Evolutionary conservation across 2,329 filamentous ascomycete species (phyloP).

Genomic region (Claviceps humidiphila): DNA sequence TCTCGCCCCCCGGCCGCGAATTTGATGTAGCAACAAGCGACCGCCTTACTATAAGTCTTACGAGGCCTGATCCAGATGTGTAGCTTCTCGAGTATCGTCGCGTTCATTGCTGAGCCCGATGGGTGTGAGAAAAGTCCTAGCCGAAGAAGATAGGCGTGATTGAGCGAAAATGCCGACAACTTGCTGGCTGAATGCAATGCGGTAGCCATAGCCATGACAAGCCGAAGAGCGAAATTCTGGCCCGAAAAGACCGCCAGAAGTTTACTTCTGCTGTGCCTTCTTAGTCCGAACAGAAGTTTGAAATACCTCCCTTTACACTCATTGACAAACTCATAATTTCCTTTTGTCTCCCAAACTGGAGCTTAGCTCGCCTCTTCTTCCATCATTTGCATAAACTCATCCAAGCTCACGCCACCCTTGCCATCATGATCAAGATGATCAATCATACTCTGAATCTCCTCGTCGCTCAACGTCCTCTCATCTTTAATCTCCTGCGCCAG

Average conservation of each 20-base stretch:
- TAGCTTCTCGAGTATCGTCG: not conserved
- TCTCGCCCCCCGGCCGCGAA: not conserved
- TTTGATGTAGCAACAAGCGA: not conserved
- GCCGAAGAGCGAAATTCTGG: not conserved
- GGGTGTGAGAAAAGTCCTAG: no score
- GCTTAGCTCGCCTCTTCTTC: slow-evolving; percentile 26
- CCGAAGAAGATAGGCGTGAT: not conserved
- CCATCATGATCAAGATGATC: slow-evolving; percentile 94
- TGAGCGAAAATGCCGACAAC: not conserved
- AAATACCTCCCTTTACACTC: not conserved
- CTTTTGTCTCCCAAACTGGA: not conserved
- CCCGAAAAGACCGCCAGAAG: not conserved
- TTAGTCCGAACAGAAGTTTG: not conserved
- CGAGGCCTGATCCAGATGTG: not conserved
- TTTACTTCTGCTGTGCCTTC: not conserved
- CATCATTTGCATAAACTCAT: slow-evolving; percentile 57
- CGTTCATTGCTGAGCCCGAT: no score
- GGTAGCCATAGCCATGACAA: not conserved
- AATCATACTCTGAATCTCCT: slow-evolving; percentile 91
- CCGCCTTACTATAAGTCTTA: not conserved
- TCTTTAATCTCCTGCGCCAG: slow-evolving; percentile 88
- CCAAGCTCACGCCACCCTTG: slow-evolving; percentile 62
- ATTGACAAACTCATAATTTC: not conserved
- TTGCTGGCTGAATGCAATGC: not conserved
- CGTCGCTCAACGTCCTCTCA: slow-evolving; percentile 64